A percentile compares a stretch with the other conserved stretches of the same genome.
phyloP scores from a whole-genome alignment of 2,329 filamentous ascomycete species.

The Endoconidiophora laricicola region DNA sequence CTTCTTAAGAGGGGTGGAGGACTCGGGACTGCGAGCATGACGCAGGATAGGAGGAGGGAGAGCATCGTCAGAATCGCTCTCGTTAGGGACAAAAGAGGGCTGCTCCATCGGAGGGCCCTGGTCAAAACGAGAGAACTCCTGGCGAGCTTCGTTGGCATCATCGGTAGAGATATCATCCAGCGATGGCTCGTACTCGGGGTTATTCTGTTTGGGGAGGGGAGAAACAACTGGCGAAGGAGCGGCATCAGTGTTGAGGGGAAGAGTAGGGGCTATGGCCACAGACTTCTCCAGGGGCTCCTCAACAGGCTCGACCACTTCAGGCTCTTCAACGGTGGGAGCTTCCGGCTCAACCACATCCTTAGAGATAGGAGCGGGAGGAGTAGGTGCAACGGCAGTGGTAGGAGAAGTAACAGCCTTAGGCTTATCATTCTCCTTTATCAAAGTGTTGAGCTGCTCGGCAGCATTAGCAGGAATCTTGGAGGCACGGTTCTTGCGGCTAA shows the following conservation, averaged over 20 bases:
- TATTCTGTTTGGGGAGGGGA: slow-evolving; percentile 13
- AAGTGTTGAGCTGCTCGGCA: slow-evolving; percentile 32
- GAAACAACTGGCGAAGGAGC: slow-evolving; percentile 9
- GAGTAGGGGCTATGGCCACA: slow-evolving; percentile 2
- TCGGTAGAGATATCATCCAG: slow-evolving; percentile 39
- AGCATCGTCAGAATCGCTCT: slow-evolving; percentile 32
- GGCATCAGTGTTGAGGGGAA: slow-evolving; percentile 5
- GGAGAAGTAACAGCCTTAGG: slow-evolving; percentile 17
- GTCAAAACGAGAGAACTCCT: slow-evolving; percentile 55
- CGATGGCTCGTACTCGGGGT: slow-evolving; percentile 28
- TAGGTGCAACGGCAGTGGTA: slow-evolving; percentile 15
- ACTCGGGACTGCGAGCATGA: slow-evolving; percentile 19
- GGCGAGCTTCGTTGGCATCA: slow-evolving; percentile 40
- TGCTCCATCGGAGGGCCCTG: slow-evolving; percentile 79
- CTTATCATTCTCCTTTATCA: slow-evolving; percentile 28
- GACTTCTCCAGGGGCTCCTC: slow-evolving; percentile 7
- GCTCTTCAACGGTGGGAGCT: neutral
- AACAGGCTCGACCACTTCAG: neutral
- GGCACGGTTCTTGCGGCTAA: slow-evolving; percentile 43
- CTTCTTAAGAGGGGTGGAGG: slow-evolving; percentile 17
- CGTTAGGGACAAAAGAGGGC: slow-evolving; percentile 61
- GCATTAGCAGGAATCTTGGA: slow-evolving; percentile 41
- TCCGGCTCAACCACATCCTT: slow-evolving; percentile 11
- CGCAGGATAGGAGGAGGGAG: slow-evolving; percentile 36
- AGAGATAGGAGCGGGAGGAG: slow-evolving; percentile 14